Evolutionary conservation across 2,329 filamentous ascomycete species (phyloP), one percentile per base, ranked within the genome.

Genomic region (Fusarium brachygibbosum): DNA sequence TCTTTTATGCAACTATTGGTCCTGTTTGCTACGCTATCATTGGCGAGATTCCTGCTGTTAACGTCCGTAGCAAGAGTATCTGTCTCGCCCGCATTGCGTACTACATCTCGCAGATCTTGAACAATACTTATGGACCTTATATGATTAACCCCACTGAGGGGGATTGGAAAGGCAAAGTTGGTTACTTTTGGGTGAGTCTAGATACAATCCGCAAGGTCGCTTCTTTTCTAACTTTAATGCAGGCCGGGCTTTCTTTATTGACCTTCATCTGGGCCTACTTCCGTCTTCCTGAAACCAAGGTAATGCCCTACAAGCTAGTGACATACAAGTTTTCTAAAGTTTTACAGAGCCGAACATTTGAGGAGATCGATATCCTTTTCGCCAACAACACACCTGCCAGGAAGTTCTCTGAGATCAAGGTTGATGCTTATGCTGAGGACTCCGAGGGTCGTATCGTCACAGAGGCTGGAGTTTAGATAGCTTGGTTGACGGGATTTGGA

Each of bases 11-110:
- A 42, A 79, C 80, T 2, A 78, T 82, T 19, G 82, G 82, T 0
- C 82, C 82, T 1, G 79, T 83, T 21, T 79, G 78, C 53, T 83
- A 82, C 70, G 80, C 80, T 6, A 74, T 84, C 35, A 77, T 82
- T 0, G 75, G 80, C 2, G 82, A 84, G 72, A 78, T 80, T 2
- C 80, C 79, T 0, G 80, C 81, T 0, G 81, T 79, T 0, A 79
- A 81, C 16, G 74, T 84, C 17, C 76, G 81, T 1, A 79, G 81
- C 6, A 79, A 83, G 66, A 83, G 81, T 0, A 79, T 84, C 4
- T 82, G 81, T 0, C 63, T 82, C 4, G 81, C 79, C 0, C 77
- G 81, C 6, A 75, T 75, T 2, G 73, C 75, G 0, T 76, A 79
- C 34, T 74, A 62, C 19, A 54, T 76, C 13, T 34, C 72, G 5